Conservation (phyloP, 768 basidiomycete genomes). For the Mycena olivaceomarginata region DNA sequence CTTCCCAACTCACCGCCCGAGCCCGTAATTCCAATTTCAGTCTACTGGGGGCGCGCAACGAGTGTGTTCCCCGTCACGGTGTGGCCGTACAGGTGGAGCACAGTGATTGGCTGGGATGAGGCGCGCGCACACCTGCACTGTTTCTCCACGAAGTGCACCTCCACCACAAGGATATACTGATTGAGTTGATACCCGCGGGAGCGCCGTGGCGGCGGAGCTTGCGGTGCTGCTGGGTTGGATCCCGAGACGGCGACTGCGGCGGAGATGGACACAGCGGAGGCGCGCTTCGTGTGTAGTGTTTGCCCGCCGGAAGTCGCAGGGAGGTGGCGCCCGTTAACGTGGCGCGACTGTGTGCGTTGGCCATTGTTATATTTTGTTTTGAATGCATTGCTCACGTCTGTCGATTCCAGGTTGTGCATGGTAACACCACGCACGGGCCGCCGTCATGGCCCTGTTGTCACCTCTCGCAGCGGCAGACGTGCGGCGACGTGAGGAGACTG, state of each 20-base stretch:
- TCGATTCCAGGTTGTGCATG: too few relatives aligned
- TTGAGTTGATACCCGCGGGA: neutral
- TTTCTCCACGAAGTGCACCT: neutral
- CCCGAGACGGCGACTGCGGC: neutral
- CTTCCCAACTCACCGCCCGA: neutral
- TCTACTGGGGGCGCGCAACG: neutral
- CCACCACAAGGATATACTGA: too few relatives aligned
- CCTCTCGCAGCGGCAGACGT: neutral
- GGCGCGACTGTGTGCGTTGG: conserved; percentile 25
- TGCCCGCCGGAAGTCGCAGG: conserved; percentile 3
- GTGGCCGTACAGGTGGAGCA: neutral
- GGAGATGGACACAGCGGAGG: conserved; percentile 13
- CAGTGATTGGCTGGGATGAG: conserved; percentile 24
- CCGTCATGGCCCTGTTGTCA: conserved; percentile 4
- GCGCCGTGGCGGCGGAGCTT: neutral
- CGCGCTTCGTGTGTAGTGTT: conserved; percentile 12
- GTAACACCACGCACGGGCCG: neutral
- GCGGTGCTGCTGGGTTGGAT: conserved; percentile 14
- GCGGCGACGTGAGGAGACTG: conserved; percentile 5
- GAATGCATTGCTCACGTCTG: too few relatives aligned
- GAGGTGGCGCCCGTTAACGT: neutral
- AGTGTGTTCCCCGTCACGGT: conserved; percentile 13
- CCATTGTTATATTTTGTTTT: too few relatives aligned
- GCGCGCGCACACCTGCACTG: conserved; percentile 16
- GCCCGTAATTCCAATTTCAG: too few relatives aligned